A percentile compares a stretch with the other conserved stretches of the same genome.
These are phyloP conservation scores for Cylindrotheca closterium DNA, from an alignment of 108 stramenopile genomes.

Conservation along the genomic window DNA sequence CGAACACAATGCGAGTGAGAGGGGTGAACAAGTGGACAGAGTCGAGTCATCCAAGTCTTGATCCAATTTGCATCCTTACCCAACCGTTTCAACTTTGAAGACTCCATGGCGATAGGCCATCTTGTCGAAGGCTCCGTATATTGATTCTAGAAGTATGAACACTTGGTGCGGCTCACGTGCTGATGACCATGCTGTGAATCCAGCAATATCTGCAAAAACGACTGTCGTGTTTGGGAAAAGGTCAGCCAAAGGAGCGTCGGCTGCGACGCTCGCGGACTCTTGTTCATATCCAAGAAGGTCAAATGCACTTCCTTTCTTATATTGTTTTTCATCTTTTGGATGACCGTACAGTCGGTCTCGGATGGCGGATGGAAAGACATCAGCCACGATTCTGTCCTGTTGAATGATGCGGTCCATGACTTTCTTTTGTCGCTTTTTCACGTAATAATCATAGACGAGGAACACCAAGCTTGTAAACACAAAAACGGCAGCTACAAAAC, in stretches of 20 bases:
- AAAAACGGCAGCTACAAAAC: conserved; percentile 6
- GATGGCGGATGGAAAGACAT: too few species aligned
- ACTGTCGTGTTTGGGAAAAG: conserved; percentile 1
- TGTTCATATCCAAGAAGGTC: not conserved
- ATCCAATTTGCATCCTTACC: too few species aligned
- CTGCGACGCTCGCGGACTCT: not conserved
- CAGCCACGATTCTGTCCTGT: not conserved
- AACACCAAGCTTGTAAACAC: conserved; percentile 20
- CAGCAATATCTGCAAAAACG: not conserved
- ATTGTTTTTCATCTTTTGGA: not conserved
- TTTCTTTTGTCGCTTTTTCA: conserved; percentile 26
- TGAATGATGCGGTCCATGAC: not conserved
- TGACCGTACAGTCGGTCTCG: not conserved
- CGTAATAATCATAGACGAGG: conserved; percentile 22
- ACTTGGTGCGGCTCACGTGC: not conserved
- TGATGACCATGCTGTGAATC: not conserved
- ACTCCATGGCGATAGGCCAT: not conserved
- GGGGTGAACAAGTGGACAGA: too few species aligned
- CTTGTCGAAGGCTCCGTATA: not conserved
- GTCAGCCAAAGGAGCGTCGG: conserved; percentile 1
- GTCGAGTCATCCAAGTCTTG: too few species aligned
- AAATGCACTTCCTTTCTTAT: not conserved
- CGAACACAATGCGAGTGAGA: too few species aligned
- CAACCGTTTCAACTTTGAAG: conserved; percentile 2
- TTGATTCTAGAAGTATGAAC: not conserved